Conservation (phyloP, 2,329 filamentous ascomycete genomes). For the Diplodia sapinea region DNA sequence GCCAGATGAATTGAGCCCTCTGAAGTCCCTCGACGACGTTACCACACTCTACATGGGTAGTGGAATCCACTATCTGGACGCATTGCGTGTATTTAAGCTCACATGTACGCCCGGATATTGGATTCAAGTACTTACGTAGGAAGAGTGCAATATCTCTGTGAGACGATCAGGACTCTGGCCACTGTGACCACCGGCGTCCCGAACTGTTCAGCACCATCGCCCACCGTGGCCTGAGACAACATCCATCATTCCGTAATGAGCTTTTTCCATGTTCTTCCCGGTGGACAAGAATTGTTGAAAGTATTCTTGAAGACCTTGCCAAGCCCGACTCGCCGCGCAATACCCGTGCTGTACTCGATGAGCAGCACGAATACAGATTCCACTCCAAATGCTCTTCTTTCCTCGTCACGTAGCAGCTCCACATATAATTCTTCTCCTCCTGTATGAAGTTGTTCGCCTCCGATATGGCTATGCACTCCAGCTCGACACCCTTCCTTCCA, state of each 20-base stretch:
- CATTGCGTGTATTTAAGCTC: too few species aligned
- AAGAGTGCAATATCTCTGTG: too few species aligned
- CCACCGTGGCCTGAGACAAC: neutral
- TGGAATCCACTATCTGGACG: too few species aligned
- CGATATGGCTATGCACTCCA: slow-evolving; percentile 45
- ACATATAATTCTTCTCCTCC: slow-evolving; percentile 39
- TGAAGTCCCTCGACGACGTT: too few species aligned
- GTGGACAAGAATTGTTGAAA: slow-evolving; percentile 33
- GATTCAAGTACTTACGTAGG: too few species aligned
- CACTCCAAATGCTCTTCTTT: slow-evolving; percentile 43
- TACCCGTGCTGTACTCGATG: slow-evolving; percentile 25
- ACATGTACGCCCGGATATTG: too few species aligned
- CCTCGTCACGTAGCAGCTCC: slow-evolving; percentile 47
- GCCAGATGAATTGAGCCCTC: too few species aligned
- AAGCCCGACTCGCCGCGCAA: slow-evolving; percentile 40
- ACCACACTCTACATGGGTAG: too few species aligned
- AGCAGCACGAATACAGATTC: slow-evolving; percentile 45
- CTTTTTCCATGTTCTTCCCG: slow-evolving; percentile 37
- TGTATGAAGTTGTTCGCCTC: slow-evolving; percentile 44
- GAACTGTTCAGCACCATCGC: neutral
- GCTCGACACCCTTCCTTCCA: neutral
- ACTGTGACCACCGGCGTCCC: too few species aligned
- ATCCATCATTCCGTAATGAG: slow-evolving; percentile 34
- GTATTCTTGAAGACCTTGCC: slow-evolving; percentile 46
- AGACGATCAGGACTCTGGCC: too few species aligned